Evolutionary conservation across 768 basidiomycete genomes (phyloP).

Genomic region (Albatrellus ellisii): DNA sequence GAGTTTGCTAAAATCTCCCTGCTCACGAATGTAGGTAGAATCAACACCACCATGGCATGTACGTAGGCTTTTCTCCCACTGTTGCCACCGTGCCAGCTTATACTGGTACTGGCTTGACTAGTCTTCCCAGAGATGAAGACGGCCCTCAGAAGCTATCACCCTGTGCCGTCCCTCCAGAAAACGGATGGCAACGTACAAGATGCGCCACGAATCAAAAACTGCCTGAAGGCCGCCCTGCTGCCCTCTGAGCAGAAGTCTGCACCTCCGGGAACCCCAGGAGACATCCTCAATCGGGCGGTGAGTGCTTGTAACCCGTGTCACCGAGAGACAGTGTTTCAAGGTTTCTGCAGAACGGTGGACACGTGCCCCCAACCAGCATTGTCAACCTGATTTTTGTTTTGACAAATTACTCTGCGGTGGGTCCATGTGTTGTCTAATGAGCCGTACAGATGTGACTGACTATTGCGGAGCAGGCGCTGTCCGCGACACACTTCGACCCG

Average conservation of each 20-base stretch:
- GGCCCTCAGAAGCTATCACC: conserved; percentile 78
- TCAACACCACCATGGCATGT: conserved; percentile 90
- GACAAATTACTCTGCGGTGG: conserved; percentile 63
- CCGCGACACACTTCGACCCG: conserved; percentile 58
- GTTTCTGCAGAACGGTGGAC: conserved; percentile 34
- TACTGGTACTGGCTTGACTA: conserved; percentile 19
- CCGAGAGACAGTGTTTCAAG: conserved; percentile 7
- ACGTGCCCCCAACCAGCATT: conserved; percentile 70
- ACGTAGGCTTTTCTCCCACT: conserved; percentile 19
- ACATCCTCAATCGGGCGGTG: conserved; percentile 57
- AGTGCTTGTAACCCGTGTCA: conserved; percentile 18
- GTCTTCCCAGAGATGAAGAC: conserved; percentile 95
- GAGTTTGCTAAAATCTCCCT: conserved; percentile 78
- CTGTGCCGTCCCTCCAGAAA: conserved; percentile 81
- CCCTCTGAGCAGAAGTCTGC: conserved; percentile 51
- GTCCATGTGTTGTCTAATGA: conserved; percentile 15
- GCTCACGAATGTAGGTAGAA: conserved; percentile 79
- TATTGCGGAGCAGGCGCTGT: conserved; percentile 19
- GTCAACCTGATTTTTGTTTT: conserved; percentile 81
- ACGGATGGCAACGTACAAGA: conserved; percentile 83
- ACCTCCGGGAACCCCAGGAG: conserved; percentile 62
- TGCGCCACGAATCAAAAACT: conserved; percentile 85
- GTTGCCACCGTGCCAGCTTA: conserved; percentile 5
- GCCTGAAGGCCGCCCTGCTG: conserved; percentile 69
- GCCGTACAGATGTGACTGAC: background rate